Evolutionary conservation across 2,329 filamentous ascomycete genomes (phyloP).

Genomic region (Penicillium glabrum): DNA sequence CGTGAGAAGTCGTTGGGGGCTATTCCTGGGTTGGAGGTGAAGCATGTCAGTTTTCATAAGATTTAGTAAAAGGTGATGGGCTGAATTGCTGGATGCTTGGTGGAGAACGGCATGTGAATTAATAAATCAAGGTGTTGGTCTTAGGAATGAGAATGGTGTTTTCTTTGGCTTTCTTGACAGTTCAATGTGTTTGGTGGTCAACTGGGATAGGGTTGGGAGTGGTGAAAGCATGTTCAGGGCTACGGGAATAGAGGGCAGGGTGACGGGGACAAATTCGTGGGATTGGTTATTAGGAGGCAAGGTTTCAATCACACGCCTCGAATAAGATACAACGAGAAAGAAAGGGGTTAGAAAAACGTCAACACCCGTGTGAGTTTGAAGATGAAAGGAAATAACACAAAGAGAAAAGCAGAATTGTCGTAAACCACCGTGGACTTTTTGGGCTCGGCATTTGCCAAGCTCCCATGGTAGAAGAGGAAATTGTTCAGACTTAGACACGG

Average conservation of each 20-base stretch:
- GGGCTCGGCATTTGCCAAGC: conserved; percentile 8
- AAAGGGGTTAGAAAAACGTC: conserved; percentile 7
- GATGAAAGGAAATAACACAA: neutral
- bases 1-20: conserved; percentile 40
- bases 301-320: conserved; percentile 24
- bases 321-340: conserved; percentile 36
- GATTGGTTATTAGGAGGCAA: conserved; percentile 25
- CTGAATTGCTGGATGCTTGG: neutral
- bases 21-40: conserved; percentile 45
- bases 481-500: conserved; percentile 54
- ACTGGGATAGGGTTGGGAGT: neutral
- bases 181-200: neutral
- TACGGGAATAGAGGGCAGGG: conserved; percentile 14
- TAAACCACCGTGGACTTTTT: conserved; percentile 29
- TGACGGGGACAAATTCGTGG: conserved; percentile 13
- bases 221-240: conserved; percentile 4
- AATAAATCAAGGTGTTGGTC: neutral
- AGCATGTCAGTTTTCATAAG: conserved; percentile 44
- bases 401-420: conserved; percentile 9
- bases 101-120: neutral
- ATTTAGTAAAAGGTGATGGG: conserved; percentile 10
- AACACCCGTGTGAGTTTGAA: conserved; percentile 15
- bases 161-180: neutral
- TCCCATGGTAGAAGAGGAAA: conserved; percentile 6
- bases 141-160: neutral